Conservation (phyloP, 2,329 filamentous ascomycete species). For the Sordariomycetes sp. region DNA sequence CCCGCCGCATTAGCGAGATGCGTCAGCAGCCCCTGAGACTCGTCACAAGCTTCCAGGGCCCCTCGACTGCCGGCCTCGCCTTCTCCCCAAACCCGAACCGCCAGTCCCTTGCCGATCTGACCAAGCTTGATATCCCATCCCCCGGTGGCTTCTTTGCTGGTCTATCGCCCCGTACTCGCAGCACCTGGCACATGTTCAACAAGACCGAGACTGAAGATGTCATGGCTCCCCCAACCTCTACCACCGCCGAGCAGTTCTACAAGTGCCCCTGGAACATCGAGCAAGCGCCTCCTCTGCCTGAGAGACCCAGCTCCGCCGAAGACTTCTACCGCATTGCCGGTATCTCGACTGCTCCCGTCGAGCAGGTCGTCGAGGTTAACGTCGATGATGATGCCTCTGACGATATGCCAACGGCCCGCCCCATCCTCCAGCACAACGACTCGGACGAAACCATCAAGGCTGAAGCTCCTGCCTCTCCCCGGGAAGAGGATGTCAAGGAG, state of each 20-base stretch:
- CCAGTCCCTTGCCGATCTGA: slow-evolving; percentile 62
- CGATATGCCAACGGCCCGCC: slow-evolving; percentile 60
- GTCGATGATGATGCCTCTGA: slow-evolving; percentile 41
- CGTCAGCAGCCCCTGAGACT: slow-evolving; percentile 41
- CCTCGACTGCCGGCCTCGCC: slow-evolving; percentile 9
- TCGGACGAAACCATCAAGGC: slow-evolving; percentile 21
- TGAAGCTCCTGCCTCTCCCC: slow-evolving; percentile 25
- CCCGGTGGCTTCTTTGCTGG: slow-evolving; percentile 88
- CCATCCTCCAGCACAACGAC: slow-evolving; percentile 22
- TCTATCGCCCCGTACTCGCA: slow-evolving; percentile 63
- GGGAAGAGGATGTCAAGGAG: slow-evolving; percentile 52
- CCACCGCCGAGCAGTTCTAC: slow-evolving; percentile 89
- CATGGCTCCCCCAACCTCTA: slow-evolving; percentile 64
- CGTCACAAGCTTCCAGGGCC: slow-evolving; percentile 29
- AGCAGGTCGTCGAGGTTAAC: slow-evolving; percentile 56
- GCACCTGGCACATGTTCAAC: slow-evolving; percentile 67
- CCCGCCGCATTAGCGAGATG: slow-evolving; percentile 28
- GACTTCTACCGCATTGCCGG: slow-evolving; percentile 27
- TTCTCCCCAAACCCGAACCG: slow-evolving; percentile 22
- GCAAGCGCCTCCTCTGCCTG: slow-evolving; percentile 23
- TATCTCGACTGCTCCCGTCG: slow-evolving; percentile 40
- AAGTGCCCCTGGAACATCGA: slow-evolving; percentile 63
- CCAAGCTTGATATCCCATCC: slow-evolving; percentile 79
- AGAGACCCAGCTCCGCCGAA: slow-evolving; percentile 25
- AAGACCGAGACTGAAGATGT: slow-evolving; percentile 45